A percentile compares a stretch with the other conserved stretches of the same genome.
These are phyloP conservation scores for Delonix regia DNA, from an alignment of 306 rosid genomes.

Conservation along the genomic window DNA sequence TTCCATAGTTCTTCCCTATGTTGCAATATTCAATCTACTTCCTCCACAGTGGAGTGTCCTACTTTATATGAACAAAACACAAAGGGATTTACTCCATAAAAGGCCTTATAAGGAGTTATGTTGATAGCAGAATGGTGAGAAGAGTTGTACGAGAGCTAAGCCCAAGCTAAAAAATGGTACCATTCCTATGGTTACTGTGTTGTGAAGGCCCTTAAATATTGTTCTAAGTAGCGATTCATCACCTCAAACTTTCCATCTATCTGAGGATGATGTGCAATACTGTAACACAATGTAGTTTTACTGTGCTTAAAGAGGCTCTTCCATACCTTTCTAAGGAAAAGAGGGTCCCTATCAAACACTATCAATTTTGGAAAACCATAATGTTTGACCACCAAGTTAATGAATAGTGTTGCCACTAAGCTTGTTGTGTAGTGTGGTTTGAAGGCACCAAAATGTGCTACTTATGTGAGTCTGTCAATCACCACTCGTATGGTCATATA, in stretches of 20 bases:
- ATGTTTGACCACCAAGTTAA: accelerated
- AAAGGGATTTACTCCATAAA: not conserved
- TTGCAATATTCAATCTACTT: no score
- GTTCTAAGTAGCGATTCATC: not conserved
- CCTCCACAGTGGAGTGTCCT: not conserved
- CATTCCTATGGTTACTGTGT: not conserved
- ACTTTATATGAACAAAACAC: no score
- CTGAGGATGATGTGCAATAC: slow-evolving; percentile 4
- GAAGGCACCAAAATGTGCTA: not conserved
- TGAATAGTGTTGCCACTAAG: accelerated
- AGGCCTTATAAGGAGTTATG: not conserved
- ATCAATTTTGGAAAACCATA: not conserved
- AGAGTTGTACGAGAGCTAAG: not conserved
- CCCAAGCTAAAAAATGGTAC: not conserved
- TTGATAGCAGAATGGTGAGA: not conserved
- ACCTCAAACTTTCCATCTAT: not conserved
- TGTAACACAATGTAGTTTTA: not conserved
- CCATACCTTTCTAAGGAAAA: not conserved
- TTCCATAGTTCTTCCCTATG: no score
- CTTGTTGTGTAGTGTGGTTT: not conserved
- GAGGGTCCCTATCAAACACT: not conserved
- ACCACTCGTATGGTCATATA: not conserved
- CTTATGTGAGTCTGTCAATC: not conserved
- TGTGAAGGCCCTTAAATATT: not conserved
- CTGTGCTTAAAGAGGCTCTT: accelerated